Conservation (phyloP, 2,329 filamentous ascomycete species). For the Calonectria henricotiae region DNA sequence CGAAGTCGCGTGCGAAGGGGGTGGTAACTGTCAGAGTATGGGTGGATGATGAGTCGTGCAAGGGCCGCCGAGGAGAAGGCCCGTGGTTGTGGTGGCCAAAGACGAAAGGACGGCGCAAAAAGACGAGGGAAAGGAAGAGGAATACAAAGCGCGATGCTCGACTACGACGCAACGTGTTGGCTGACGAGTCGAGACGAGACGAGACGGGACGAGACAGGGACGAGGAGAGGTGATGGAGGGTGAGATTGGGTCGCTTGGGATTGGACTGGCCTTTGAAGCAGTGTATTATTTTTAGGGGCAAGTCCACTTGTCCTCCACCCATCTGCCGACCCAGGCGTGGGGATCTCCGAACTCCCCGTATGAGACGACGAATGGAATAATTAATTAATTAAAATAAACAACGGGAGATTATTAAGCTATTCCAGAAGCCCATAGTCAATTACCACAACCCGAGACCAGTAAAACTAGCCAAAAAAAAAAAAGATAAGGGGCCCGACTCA, state of each 20-base stretch:
- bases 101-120: slow-evolving; percentile 18
- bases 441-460: not conserved
- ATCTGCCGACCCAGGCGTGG: slow-evolving; percentile 11
- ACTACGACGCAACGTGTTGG: slow-evolving; percentile 2
- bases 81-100: slow-evolving; percentile 12
- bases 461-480: not conserved
- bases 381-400: slow-evolving; percentile 20
- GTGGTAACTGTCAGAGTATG: slow-evolving; percentile 12
- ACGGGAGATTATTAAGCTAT: slow-evolving; percentile 1
- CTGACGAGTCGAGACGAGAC: slow-evolving; percentile 18
- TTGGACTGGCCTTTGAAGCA: slow-evolving; percentile 38
- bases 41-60: slow-evolving; percentile 30
- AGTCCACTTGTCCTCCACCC: slow-evolving; percentile 21
- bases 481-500: not conserved
- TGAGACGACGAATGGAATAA: slow-evolving; percentile 11
- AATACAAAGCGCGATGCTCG: not conserved
- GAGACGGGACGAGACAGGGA: slow-evolving; percentile 35
- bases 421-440: not conserved
- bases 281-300: slow-evolving; percentile 35
- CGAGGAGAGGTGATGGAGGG: slow-evolving; percentile 42
- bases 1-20: slow-evolving; percentile 36
- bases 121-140: slow-evolving; percentile 8
- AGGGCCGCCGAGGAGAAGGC: slow-evolving; percentile 3
- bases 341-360: slow-evolving; percentile 20
- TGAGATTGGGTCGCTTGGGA: slow-evolving; percentile 45